These are phyloP conservation scores for Colletotrichum siamense DNA, from an alignment of 2,329 filamentous ascomycete species.

Conservation along the genomic window DNA sequence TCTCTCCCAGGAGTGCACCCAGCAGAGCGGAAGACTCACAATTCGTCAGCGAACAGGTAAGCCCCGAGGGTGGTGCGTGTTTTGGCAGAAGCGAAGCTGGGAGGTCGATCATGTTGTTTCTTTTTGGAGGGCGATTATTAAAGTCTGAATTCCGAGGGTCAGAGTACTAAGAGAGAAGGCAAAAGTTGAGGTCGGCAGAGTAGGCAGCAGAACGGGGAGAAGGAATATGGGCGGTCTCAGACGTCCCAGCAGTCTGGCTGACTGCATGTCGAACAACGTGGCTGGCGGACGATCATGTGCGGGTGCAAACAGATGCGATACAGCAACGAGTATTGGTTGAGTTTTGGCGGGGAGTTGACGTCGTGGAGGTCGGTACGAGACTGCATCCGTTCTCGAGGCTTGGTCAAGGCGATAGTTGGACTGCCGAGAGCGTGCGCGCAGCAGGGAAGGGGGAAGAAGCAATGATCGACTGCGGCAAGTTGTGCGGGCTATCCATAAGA, in stretches of 20 bases:
- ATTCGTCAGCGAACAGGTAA: slow-evolving; percentile 1
- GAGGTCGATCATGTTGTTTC: not conserved
- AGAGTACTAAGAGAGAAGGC: not conserved
- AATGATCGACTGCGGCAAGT: slow-evolving; percentile 5
- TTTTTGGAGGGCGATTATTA: not conserved
- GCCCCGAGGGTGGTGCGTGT: not conserved
- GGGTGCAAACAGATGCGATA: not conserved
- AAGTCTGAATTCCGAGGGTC: not conserved
- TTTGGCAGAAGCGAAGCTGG: not conserved
- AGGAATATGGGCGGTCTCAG: not conserved
- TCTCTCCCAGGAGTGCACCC: not conserved
- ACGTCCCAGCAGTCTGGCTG: not conserved
- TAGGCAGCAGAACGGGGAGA: not conserved
- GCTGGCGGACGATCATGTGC: not conserved
- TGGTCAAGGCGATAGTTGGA: not conserved
- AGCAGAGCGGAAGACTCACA: not conserved
- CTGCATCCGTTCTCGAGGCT: not conserved
- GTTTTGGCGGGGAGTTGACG: not conserved
- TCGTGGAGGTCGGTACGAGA: not conserved
- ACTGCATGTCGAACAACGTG: not conserved
- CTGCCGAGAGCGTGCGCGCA: not conserved
- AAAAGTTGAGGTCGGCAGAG: not conserved
- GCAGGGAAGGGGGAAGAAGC: not conserved
- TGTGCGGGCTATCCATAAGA: not conserved
- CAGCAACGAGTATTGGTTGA: not conserved